Base-by-base conservation (phyloP, 306 rosid species). In the Oxytropis ochrocephala region DNA sequence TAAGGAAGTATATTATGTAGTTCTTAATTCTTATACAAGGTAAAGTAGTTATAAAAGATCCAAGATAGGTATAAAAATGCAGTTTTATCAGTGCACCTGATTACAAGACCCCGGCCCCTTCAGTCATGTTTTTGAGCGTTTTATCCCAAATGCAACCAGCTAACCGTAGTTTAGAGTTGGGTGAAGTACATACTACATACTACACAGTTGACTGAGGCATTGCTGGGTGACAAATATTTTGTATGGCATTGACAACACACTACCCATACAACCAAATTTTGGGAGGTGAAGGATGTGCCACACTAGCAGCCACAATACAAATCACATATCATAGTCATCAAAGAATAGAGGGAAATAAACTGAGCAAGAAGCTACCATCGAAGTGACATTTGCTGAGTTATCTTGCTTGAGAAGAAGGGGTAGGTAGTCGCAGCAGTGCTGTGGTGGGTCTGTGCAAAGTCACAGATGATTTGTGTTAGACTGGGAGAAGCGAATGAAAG, bases 131-230 rank as follows among this genome's bases (percentile, higher is more conserved):
- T 69, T 69, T 7, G 17, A 13, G 18, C 27, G 8, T 39, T 68
- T 48, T 41, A 58, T 49, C 55, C 80, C 54, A 67, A 67, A 51
- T 36, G 63, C 69, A 39, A 75, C 69, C 44, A 24, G 54, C 11
- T 29, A 21, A 41, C 8, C 2, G 5, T 56, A 17, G 38, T 49
- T 67, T 49, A 17, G 41, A 68, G 56, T 60, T 32, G 16, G 19
- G 63, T 14, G 43, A n/a, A 7, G 2, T 8, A 3, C 21, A 2
- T 12, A 24, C 29, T 8, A 3, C 21, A 2, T 12, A 24, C 29
- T 24, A 24, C 24, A 21, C 2, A 21, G 12, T 16, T 39, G 41
- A 29, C 32, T 68, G 47, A 42, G 38, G 32, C 44, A 32, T 18
- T 33, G 33, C 4, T 36, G 53, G 74, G 54, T 57, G 62, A 38